Base-by-base conservation (phyloP, 768 basidiomycete genomes). In the Trichaptum fuscoviolaceum region DNA sequence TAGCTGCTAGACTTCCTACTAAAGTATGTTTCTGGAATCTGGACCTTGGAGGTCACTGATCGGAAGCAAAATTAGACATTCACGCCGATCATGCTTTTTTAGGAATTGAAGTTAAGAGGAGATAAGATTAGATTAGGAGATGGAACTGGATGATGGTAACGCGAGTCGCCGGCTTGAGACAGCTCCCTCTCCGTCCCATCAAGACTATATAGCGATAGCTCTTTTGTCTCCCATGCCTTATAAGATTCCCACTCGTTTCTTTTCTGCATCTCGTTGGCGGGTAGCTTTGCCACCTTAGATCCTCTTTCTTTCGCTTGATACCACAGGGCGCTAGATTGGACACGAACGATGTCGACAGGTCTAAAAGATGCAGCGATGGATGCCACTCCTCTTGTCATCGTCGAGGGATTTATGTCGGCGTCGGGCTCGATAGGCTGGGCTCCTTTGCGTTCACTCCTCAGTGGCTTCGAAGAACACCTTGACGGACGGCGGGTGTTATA, bases 351-450 rank as follows among this genome's bases (percentile, higher is more conserved):
- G 42, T 52, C 42, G 3, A 52, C 5, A 20, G 20, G 42, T 12
- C 5, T 52, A 2, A 3, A 52, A 52, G 42, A 20, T 20, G 42
- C 42, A 52, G 42, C 42, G 42, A 4, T 2, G 12, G 42, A 12
- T 52, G 10, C 68, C 34, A 66, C 73, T 10, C 80, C 83, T 25
- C 72, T 84, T 9, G 79, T 84, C 25, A 76, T 84, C 34, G 84
- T 84, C 6, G 77, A 83, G 67, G 83, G 83, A 35, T 85, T 85
- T 68, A 76, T 83, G 8, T 77, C 80, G 58, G 71, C 75, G 57
- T 71, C 75, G 10, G 77, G 78, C 23, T 69, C 78, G 17, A 36
- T 75, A 25, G 67, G 81, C 6, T 83, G 81, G 82, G 81, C 42
- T 12, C 42, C 42, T 52, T 4, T 52, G 20, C 42, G 42, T 12